Evolutionary conservation across 2,329 filamentous ascomycete genomes (phyloP).

Genomic region (Sporothrix curviconia): DNA sequence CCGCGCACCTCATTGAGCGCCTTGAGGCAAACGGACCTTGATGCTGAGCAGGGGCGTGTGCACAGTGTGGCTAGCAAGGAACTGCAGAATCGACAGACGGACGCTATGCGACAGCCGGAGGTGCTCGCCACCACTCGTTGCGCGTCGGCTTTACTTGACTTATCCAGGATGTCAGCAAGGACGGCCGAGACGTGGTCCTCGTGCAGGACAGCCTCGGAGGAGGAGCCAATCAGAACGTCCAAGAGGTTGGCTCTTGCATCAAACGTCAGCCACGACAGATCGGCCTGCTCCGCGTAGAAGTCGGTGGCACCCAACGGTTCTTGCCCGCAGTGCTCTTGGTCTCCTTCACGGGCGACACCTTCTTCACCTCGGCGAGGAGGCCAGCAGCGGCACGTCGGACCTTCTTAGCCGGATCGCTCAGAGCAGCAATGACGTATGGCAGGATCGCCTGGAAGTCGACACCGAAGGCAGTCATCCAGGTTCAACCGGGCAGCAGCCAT

Average conservation of each 20-base stretch:
- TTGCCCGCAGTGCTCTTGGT: slow-evolving; percentile 13
- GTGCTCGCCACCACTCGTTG: slow-evolving; percentile 18
- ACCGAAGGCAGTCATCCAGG: slow-evolving; percentile 38
- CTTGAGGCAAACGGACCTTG: slow-evolving; percentile 65
- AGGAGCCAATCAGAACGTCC: slow-evolving; percentile 43
- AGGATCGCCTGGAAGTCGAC: slow-evolving; percentile 71
- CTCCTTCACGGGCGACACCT: slow-evolving; percentile 34
- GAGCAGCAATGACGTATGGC: slow-evolving; percentile 71
- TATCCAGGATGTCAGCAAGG: slow-evolving; percentile 55
- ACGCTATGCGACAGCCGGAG: slow-evolving; percentile 52
- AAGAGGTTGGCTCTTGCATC: slow-evolving; percentile 57
- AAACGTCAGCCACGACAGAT: slow-evolving; percentile 51
- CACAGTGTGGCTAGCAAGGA: slow-evolving; percentile 66
- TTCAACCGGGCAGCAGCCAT: slow-evolving; percentile 54
- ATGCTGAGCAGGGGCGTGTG: slow-evolving; percentile 61
- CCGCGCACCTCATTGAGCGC: slow-evolving; percentile 67
- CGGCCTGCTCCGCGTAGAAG: slow-evolving; percentile 56
- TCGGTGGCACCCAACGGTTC: slow-evolving; percentile 48
- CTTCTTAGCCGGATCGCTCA: slow-evolving; percentile 68
- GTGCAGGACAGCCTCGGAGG: slow-evolving; percentile 86
- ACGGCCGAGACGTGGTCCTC: slow-evolving; percentile 60
- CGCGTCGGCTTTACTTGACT: slow-evolving; percentile 24
- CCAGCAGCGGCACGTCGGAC: slow-evolving; percentile 71
- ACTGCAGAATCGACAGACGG: slow-evolving; percentile 60
- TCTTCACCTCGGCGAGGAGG: slow-evolving; percentile 52